Base-by-base conservation (phyloP, 2,329 filamentous ascomycete species). In the Seiridium cupressi region DNA sequence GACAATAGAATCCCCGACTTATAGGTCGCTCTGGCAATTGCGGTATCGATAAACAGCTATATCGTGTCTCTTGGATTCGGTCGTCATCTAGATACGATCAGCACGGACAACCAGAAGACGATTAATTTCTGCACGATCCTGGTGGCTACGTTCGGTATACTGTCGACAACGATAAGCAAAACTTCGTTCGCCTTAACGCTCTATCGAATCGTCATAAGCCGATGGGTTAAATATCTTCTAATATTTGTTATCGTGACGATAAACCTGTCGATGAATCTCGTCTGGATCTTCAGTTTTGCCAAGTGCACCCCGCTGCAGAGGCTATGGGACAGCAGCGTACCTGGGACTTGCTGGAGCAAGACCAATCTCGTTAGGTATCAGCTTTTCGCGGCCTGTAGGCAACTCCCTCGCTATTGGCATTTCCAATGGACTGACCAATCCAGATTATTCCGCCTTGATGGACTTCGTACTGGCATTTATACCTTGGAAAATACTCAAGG, bases 401-500 rank as follows among this genome's bases (percentile, higher is more conserved):
- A 6, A 7, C 5, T 1, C 7, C 0, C 1, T 1, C 8, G 4
- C 7, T 3, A 31, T 18, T 6, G 40, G 2, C 26, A 34, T 2
- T 42, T 42, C 0, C 1, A n/a, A 61, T 69, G 10, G 18, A 26
- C 66, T 49, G 13, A 5, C 7, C 5, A 0, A 2, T 3, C 0
- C 42, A 75, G 73, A 73, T 53, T 75, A 75, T 54, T 74, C 73
- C 6, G 68, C 73, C 0, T 61, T 72, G 5, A 58, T 75, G 5
- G 73, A 75, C 36, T 73, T 75, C 11, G 68, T 75, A 0, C 44
- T 75, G 51, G 72, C 73, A 0, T 62, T 74, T 11, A 64, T 75
- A 1, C 73, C 73, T 0, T 75, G 73, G 72, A 68, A 66, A 3
- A 73, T 75, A 1, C 57, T 75, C 5, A 73, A 73, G 70, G 63